Evolutionary conservation across 306 rosid species (phyloP).

Genomic region (Cucurbita moschata): DNA sequence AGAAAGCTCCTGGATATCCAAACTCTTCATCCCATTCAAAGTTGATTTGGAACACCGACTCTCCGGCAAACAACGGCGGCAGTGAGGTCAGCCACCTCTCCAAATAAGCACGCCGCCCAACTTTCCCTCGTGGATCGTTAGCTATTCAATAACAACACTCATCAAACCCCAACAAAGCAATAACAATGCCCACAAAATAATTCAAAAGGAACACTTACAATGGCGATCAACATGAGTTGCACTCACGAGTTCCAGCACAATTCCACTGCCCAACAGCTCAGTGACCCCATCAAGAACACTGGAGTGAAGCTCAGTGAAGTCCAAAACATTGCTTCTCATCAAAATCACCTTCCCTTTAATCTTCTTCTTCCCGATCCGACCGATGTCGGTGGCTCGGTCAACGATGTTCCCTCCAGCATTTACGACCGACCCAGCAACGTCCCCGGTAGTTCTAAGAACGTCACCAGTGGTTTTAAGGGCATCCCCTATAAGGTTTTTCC

Average conservation of each 20-base stretch:
- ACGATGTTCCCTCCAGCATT: neutral
- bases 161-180: too few species aligned
- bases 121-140: slow-evolving; percentile 33
- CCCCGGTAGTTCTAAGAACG: neutral
- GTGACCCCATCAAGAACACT: slow-evolving; percentile 35
- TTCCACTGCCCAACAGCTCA: slow-evolving; percentile 39
- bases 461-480: neutral
- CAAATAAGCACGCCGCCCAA: slow-evolving; percentile 45
- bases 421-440: neutral
- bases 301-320: slow-evolving; percentile 43
- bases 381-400: neutral
- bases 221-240: slow-evolving; percentile 17
- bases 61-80: slow-evolving; percentile 29
- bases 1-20: slow-evolving; percentile 63
- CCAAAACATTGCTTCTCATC: slow-evolving; percentile 67
- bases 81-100: slow-evolving; percentile 40
- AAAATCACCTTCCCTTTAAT: slow-evolving; percentile 48
- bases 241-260: slow-evolving; percentile 47
- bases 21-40: slow-evolving; percentile 52
- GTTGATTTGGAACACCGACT: slow-evolving; percentile 32
- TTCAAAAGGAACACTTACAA: slow-evolving; percentile 15
- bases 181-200: too few species aligned
- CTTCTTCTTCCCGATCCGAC: neutral
- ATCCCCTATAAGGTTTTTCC: neutral
- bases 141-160: slow-evolving; percentile 8